Evolutionary conservation across 208 protist genomes (phyloP), one percentile per base, ranked within the genome.

Genomic region (Crithidia mellificae): DNA sequence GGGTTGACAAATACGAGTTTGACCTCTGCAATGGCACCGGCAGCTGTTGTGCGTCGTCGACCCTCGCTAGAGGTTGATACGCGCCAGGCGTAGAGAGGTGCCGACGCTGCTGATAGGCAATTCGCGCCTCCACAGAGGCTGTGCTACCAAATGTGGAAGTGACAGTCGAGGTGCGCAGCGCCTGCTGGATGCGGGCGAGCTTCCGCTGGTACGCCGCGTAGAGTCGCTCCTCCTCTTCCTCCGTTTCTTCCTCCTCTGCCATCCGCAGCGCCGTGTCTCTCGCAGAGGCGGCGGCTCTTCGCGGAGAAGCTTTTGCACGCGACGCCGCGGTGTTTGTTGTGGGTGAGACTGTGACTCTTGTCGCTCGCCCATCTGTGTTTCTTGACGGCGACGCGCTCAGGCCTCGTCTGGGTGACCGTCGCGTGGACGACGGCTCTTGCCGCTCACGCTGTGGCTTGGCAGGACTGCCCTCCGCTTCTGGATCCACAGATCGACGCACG

Each of bases 121-220:
- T 29, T 25, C n/a, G 56, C 6, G 70, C 70, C 22, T 51, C 56
- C 22, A 39, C 11, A 0, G 70, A 76, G 11, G 56, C 70, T 0
- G 5, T 6, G 15, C 8, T 19, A 12, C 17, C 41, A 12, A 4
- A 15, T 1, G 41, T 30, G 0, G 38, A 19, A 8, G 54, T 25
- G 17, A n/a, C 2, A 34, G 14, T 44, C 29, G 54, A 66, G 15
- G 15, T 49, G 30, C 49, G 62, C 41, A 76, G 22, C 0, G 70
- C 70, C 14, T 76, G 24, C 22, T 70, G 70, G 34, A 76, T 76
- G 30, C 63, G 62, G n/a, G 54, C 63, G 8, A 76, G 41, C 41
- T 64, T 76, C 20, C 51, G 55, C 39, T 38, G 49, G 53, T 70
- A 70, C 47, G 49, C 56, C 0, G 59, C 63, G 49, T 70, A 76